Base-by-base conservation (phyloP, 2,329 filamentous ascomycete species). In the Fusarium sp. region DNA sequence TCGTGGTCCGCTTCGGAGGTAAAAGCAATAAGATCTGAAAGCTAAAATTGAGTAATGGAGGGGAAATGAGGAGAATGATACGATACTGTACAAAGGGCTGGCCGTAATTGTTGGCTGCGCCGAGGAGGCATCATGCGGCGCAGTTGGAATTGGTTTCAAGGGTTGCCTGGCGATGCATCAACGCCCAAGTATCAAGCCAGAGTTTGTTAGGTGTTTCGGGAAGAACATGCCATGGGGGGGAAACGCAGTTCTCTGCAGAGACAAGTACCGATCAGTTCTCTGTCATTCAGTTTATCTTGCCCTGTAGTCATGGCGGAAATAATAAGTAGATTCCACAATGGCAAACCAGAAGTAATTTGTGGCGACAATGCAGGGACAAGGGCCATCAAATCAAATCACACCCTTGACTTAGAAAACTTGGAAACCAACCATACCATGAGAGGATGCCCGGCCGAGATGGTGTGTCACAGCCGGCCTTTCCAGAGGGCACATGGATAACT, bases 361-460 rank as follows among this genome's bases (percentile, higher is more conserved):
- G 39, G 36, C 38, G 53, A 47, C 30, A 60, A 70, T 69, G 69
- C 69, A 75, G 69, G 75, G 73, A 64, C 71, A 76, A 63, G 68
- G 75, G 64, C 35, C 30, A 24, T 36, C 67, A 42, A 54, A 64
- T 68, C 69, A 66, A 65, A 68, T 62, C 58, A 63, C 61, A 77
- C 62, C 64, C 67, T 51, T 47, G 36, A 24, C 50, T 66, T 63
- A 35, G 32, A 63, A 66, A 73, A 45, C 70, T 41, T 59, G 64
- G 41, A 61, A 69, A 60, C 57, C 57, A 62, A 65, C 75, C 73
- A 74, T 74, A 53, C 71, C 73, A 30, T 70, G 67, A 69, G 64
- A 57, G 50, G 63, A 60, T 70, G 45, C 51, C 58, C 30, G 73
- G 64, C 74, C 63, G 74, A 74, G 55, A 75, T 72, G 72, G 72